Evolutionary conservation across 805 yeast species (phyloP).

Genomic region (Metschnikowia koreensis): DNA sequence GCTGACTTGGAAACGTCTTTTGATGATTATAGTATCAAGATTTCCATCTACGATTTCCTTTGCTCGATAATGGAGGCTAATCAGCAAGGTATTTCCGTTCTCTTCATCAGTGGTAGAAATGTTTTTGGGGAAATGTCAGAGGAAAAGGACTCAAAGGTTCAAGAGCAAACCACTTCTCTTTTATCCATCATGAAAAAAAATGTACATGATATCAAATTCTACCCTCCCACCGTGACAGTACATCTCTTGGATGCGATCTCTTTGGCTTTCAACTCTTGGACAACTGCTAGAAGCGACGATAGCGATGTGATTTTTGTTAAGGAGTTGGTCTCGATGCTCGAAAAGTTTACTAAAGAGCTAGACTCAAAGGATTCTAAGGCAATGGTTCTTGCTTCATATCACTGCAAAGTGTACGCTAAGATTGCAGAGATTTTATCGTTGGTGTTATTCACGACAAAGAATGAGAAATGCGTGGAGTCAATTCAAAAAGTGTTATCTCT

Average conservation of each 20-base stretch:
- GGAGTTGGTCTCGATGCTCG: slow-evolving; percentile 32
- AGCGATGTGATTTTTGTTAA: slow-evolving; percentile 48
- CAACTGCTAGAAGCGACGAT: slow-evolving; percentile 53
- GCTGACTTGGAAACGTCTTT: slow-evolving; percentile 58
- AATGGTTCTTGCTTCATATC: slow-evolving; percentile 39
- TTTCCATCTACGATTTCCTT: slow-evolving; percentile 60
- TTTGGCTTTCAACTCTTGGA: slow-evolving; percentile 76
- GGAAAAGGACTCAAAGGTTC: slow-evolving; percentile 14
- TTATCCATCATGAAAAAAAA: slow-evolving; percentile 55
- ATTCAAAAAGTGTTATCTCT: slow-evolving; percentile 45
- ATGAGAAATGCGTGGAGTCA: slow-evolving; percentile 36
- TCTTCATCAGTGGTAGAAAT: slow-evolving; percentile 61
- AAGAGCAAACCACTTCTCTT: slow-evolving; percentile 37
- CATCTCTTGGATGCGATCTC: slow-evolving; percentile 72
- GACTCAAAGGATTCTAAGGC: slow-evolving; percentile 7
- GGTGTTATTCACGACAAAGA: slow-evolving; percentile 58
- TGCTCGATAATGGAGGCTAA: slow-evolving; percentile 66
- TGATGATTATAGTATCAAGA: slow-evolving; percentile 51
- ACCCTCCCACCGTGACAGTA: slow-evolving; percentile 63
- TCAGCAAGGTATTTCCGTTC: slow-evolving; percentile 75
- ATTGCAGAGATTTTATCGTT: slow-evolving; percentile 76
- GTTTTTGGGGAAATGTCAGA: slow-evolving; percentile 38
- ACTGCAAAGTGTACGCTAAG: slow-evolving; percentile 58
- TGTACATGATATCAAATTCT: slow-evolving; percentile 48
- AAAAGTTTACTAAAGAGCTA: slow-evolving; percentile 11